Conservation (phyloP, 495 filamentous ascomycete genomes). For the Aspergillus sclerotiicarbonarius region DNA sequence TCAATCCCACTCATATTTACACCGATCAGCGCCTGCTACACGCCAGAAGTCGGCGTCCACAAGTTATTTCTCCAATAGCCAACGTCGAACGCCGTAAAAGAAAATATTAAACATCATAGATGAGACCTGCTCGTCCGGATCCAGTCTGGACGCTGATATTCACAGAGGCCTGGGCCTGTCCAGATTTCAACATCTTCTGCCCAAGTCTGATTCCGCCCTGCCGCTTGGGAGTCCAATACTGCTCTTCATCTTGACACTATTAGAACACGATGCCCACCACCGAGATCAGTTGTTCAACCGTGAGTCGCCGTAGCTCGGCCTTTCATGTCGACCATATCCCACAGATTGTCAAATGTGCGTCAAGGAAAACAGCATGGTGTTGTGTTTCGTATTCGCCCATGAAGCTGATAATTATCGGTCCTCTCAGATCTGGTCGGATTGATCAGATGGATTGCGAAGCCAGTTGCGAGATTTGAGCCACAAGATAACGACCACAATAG, state of each 20-base stretch:
- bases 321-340: too few species aligned
- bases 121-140: constrained; percentile 12
- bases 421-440: background rate
- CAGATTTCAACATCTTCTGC: background rate
- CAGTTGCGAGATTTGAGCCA: constrained; percentile 42
- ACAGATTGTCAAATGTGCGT: too few species aligned
- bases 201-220: background rate
- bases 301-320: too few species aligned
- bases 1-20: background rate
- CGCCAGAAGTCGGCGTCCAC: background rate
- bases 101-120: background rate
- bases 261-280: background rate
- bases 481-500: constrained; percentile 33
- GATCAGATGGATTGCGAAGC: constrained; percentile 20
- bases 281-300: too few species aligned
- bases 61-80: constrained; percentile 3
- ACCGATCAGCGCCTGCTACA: background rate
- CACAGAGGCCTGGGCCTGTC: background rate
- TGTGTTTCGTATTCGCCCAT: too few species aligned
- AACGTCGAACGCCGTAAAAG: constrained; percentile 14
- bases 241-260: background rate
- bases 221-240: background rate
- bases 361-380: too few species aligned
- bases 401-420: too few species aligned
- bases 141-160: background rate